Base-by-base conservation (phyloP, 257 asterid species). In the Fraxinus excelsior region DNA sequence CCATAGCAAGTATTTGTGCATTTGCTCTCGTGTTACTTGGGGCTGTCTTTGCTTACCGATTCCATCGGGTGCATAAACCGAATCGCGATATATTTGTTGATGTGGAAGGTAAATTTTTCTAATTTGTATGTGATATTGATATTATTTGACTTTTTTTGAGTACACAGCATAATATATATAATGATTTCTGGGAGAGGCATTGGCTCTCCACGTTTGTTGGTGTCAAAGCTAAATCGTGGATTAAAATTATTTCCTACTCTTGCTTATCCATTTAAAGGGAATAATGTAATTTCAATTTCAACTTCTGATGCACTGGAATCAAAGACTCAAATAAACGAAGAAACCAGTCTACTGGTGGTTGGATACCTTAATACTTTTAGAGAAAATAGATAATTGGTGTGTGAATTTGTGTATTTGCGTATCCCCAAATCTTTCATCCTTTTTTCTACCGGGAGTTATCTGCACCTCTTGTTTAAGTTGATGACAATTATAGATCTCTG, bases 1-100 rank as follows among this genome's bases (percentile, higher is more conserved):
- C 91, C 1, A 85, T 80, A 73, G 92, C 87, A 60, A 89, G 91
- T 85, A 84, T 92, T 42, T 86, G 87, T 3, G 90, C 86, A 11
- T 90, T 94, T 82, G 66, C 88, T 70, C 89, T 91, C 70, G 88
- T 94, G 72, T 64, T 94, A 76, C 70, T 94, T 6, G 97, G 91
- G 12, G 96, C 91, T 35, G 42, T 84, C 60, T 18, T 90, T 34
- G 83, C 86, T 34, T 87, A 78, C 82, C 85, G 83, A 21, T 81
- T 80, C 31, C 87, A 77, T 71, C 86, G 85, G 8, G 70, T 38
- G 28, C 86, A 44, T 79, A 88, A 86, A 79, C 53, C 10, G 81
- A 81, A 80, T 72, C 74, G 51, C 4, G 96, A 93, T 16, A 19
- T 76, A 23, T 92, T 89, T 83, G 80, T 85, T 21, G 98, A 94